Percentiles rank a stretch among this genome's conserved stretches.
Conservation (phyloP, 2,329 filamentous ascomycete genomes). For the Exutisphaerella laricina region DNA sequence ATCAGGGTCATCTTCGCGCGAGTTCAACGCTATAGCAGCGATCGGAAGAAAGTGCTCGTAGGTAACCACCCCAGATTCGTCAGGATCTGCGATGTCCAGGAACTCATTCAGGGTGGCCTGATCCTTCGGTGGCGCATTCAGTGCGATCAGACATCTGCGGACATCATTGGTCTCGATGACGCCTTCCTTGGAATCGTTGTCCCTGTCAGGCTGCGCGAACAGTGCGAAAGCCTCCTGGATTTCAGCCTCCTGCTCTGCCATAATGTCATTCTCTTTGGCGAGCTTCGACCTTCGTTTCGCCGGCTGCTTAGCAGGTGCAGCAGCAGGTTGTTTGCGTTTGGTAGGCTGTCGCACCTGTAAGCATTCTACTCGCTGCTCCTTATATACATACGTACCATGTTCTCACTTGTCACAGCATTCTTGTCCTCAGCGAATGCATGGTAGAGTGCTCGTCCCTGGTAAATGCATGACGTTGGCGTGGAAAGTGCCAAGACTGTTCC, state of each 20-base stretch:
- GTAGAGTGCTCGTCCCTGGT: too few species aligned
- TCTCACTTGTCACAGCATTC: too few species aligned
- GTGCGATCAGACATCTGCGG: constrained; percentile 53
- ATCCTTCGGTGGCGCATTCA: constrained; percentile 64
- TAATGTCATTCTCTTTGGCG: constrained; percentile 85
- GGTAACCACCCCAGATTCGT: constrained; percentile 67
- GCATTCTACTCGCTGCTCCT: background rate
- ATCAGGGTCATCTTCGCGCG: constrained; percentile 39
- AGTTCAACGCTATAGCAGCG: constrained; percentile 76
- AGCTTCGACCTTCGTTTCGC: constrained; percentile 71
- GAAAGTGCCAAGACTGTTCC: background rate
- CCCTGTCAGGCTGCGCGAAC: constrained; percentile 49
- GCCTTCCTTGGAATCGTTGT: constrained; percentile 60
- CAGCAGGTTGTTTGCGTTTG: constrained; percentile 29
- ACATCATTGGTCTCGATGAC: constrained; percentile 42
- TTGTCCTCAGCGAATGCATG: too few species aligned
- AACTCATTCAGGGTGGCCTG: constrained; percentile 69
- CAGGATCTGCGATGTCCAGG: constrained; percentile 74
- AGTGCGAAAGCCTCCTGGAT: constrained; percentile 86
- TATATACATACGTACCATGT: too few species aligned
- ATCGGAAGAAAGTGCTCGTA: constrained; percentile 83
- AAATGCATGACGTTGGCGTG: background rate
- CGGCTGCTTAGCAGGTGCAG: constrained; percentile 26
- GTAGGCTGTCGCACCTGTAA: constrained; percentile 20
- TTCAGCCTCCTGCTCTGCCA: constrained; percentile 76